Base-by-base conservation (phyloP, 441 rosid species). In the Jatropha podagrica region DNA sequence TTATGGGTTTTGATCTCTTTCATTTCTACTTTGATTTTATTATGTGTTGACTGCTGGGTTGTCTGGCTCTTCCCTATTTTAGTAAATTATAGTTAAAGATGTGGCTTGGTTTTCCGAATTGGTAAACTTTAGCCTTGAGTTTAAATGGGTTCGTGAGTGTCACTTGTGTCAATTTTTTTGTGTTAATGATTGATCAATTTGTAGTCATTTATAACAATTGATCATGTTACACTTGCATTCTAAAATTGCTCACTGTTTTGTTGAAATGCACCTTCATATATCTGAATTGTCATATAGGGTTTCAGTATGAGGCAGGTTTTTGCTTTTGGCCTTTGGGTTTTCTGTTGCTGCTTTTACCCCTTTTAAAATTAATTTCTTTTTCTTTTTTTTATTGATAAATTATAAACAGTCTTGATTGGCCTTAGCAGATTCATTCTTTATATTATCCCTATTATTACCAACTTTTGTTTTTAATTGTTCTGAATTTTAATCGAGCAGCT, bases 1-100 rank as follows among this genome's bases (percentile, higher is more conserved):
- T 75, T 1, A 52, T 74, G 76, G 74, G 64, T 65, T 59, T 64
- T 26, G 61, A 37, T 69, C 70, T 17, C 11, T 78, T 54, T 10
- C 4, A 7, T 60, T 44, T 78, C 66, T 38, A 18, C 18, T 41
- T 27, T 74, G 15, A 61, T 72, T 41, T 49, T 32, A 32, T 32
- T 2, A 32, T 32, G 32, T 32, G 32, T 13, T 48, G 63, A 40
- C 15, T 12, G 72, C 46, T 76, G 44, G 48, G 49, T 44, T 62
- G 41, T 32, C 78, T 71, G 65, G 65, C 55, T n/a, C 66, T 26
- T 73, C 32, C 68, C 17, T 27, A 32, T 8, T 48, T 46, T 61
- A 2, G 5, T 23, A n/a, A 46, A 46, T 61, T 62, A 4, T 32
- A 27, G 40, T 27, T 59, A 15, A 70, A 56, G 48, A 58, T 56